These are phyloP conservation scores for Gossypium stocksii DNA, from an alignment of 345 rosid genomes.

Conservation along the genomic window DNA sequence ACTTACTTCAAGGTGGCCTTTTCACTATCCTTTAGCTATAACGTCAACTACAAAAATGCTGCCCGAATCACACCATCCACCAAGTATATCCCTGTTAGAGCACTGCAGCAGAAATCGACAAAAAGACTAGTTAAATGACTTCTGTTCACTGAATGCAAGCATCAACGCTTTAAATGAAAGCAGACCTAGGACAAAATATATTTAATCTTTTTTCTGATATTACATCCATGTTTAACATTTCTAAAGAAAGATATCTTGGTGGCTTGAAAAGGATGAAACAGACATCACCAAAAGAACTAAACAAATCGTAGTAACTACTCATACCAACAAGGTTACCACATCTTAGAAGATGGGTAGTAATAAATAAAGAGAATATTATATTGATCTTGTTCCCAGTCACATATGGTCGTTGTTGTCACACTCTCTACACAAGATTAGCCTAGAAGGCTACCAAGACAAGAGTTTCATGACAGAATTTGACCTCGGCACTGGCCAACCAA, in stretches of 20 bases:
- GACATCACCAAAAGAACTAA: not conserved
- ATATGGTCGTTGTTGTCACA: not conserved
- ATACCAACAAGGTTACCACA: not conserved
- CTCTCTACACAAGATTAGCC: conserved; percentile 4
- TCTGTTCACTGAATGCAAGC: not conserved
- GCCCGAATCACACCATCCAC: conserved; percentile 74
- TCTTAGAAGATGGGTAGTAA: not conserved
- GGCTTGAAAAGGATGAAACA: not conserved
- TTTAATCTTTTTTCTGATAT: not conserved
- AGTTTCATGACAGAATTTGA: conserved; percentile 3
- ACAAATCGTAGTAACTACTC: not conserved
- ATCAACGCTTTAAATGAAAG: conserved; percentile 6
- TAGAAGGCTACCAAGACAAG: not conserved
- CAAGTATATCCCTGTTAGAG: conserved; percentile 43
- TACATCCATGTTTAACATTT: not conserved
- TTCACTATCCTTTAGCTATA: conserved; percentile 21
- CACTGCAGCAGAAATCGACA: conserved; percentile 41
- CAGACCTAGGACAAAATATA: not conserved
- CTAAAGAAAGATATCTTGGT: not conserved
- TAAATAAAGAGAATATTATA: not conserved
- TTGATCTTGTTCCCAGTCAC: not conserved
- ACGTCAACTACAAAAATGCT: conserved; percentile 58
- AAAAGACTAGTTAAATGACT: conserved; percentile 15
- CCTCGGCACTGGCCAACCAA: not conserved
- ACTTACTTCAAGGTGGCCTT: conserved; percentile 6